Conservation (phyloP, 1,284 basidiomycete species). For the Meira nashicola region DNA sequence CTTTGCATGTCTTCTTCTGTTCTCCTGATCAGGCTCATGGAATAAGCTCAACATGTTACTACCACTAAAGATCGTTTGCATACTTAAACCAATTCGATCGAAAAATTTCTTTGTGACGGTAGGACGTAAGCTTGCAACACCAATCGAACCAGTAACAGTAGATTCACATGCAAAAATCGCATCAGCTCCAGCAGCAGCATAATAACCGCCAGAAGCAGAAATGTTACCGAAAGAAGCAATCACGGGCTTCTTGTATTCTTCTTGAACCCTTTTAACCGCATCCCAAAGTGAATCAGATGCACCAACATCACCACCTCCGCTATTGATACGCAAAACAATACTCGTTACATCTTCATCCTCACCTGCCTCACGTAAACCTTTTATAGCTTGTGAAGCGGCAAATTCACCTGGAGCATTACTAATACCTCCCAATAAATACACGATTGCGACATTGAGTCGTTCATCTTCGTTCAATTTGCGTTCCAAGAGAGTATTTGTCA, state of each 20-base stretch:
- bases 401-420: conserved; percentile 38
- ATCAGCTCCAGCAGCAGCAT: conserved; percentile 46
- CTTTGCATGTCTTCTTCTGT: conserved; percentile 41
- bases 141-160: conserved; percentile 55
- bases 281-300: conserved; percentile 55
- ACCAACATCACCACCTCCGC: conserved; percentile 55
- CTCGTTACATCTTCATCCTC: conserved; percentile 53
- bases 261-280: conserved; percentile 51
- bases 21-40: conserved; percentile 47
- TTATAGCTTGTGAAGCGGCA: conserved; percentile 52
- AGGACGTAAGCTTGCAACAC: conserved; percentile 54
- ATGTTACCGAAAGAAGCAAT: conserved; percentile 55
- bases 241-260: conserved; percentile 53
- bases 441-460: conserved; percentile 52
- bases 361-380: conserved; percentile 54
- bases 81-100: conserved; percentile 46
- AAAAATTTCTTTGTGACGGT: conserved; percentile 54
- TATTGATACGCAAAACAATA: conserved; percentile 55
- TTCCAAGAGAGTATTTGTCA: conserved; percentile 1
- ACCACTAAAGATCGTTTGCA: conserved; percentile 55
- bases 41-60: conserved; percentile 49
- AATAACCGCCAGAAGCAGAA: conserved; percentile 54
- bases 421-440: conserved; percentile 54
- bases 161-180: conserved; percentile 52
- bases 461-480: conserved; percentile 42